Base-by-base conservation (phyloP, 768 basidiomycete species). In the Russula sp. region DNA sequence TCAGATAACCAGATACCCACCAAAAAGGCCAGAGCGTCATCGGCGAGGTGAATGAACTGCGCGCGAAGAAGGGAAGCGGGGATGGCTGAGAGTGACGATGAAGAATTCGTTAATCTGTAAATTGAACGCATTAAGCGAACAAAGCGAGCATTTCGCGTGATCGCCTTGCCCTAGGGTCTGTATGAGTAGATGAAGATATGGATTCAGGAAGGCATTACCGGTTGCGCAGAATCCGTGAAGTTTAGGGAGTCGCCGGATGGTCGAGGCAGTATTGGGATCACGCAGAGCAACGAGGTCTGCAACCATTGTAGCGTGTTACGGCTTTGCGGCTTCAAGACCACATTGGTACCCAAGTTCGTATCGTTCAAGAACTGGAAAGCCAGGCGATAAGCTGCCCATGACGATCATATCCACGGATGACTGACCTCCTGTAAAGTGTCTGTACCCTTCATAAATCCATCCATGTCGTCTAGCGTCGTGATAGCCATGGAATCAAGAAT, bases 21-120 rank as follows among this genome's bases (percentile, higher is more conserved):
- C 11, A 99, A 82, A 77, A 99, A 96, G 0, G 85, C 78, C 13
- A 98, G 76, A 0, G 88, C 79, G 58, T 87, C 87, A 35, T 87
- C 83, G 56, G 81, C 83, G 13, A 96, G 76, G 61, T 79, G 83
- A 37, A 80, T 74, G 70, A 98, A 92, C 3, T 95, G 74, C 0
- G 78, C 71, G 60, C 79, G 82, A 27, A 94, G 79, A 53, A 94
- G 73, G 16, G 76, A 75, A 1, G 80, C 77, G 0, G 88, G 79
- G 8, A 92, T 73, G 4, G 78, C 72, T 0, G 79, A 75, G 11
- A 79, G 72, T 0, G 80, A 71, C 7, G 80, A 72, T 5, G 83
- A 80, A 0, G 79, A 77, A 68, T 87, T 92, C 7, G 84, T 84
- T 20, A 91, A 70, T 18, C 70, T 73, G 74, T 97, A 98, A 4